A percentile compares a stretch with the other conserved stretches of the same genome.
These are phyloP conservation scores for Cyberlindnera nakhonratchasimensis DNA, from an alignment of 805 yeast genomes.

Conservation along the genomic window DNA sequence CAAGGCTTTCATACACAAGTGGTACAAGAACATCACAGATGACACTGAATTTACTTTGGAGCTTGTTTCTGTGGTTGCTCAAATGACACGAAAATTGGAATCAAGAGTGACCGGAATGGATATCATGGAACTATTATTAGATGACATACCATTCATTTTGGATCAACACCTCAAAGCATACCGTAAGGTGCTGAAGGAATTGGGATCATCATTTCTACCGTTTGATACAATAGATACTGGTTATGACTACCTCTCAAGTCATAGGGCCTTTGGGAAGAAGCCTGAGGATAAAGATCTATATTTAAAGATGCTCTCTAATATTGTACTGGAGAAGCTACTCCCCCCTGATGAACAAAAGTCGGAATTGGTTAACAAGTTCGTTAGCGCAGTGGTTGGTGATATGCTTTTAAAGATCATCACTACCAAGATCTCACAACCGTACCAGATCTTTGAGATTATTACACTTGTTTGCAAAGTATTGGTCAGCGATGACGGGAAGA, in stretches of 20 bases:
- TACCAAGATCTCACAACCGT: conserved; percentile 48
- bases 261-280: conserved; percentile 31
- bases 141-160: conserved; percentile 42
- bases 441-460: conserved; percentile 44
- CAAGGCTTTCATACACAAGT: conserved; percentile 43
- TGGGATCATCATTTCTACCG: conserved; percentile 33
- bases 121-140: conserved; percentile 37
- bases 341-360: conserved; percentile 43
- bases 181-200: conserved; percentile 26
- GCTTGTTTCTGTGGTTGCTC: conserved; percentile 37
- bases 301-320: conserved; percentile 33
- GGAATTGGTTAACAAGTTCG: conserved; percentile 35
- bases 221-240: conserved; percentile 31
- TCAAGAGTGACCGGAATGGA: conserved; percentile 31
- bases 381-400: conserved; percentile 40
- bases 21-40: conserved; percentile 42
- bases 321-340: conserved; percentile 34
- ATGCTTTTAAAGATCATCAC: conserved; percentile 39
- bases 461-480: conserved; percentile 18
- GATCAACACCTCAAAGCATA: conserved; percentile 36
- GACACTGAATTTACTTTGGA: conserved; percentile 42
- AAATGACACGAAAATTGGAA: conserved; percentile 38
- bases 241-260: conserved; percentile 34
- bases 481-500: conserved; percentile 3
- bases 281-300: conserved; percentile 32